These are phyloP conservation scores for Akanthomyces lecanii DNA, from an alignment of 2,329 filamentous ascomycete species.

Conservation along the genomic window DNA sequence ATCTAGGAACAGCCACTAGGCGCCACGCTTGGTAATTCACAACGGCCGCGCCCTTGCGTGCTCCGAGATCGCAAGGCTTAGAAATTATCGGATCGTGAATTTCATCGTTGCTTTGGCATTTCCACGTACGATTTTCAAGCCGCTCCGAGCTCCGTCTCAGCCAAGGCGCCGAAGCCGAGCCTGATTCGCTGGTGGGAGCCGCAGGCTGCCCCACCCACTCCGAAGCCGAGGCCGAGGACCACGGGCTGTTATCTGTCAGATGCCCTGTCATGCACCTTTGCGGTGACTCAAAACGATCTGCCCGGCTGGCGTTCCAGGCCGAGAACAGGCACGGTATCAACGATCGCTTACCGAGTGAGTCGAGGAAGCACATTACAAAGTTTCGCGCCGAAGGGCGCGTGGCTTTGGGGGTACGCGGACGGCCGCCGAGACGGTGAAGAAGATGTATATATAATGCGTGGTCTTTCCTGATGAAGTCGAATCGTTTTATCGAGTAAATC, in stretches of 20 bases:
- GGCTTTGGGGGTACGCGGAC: neutral
- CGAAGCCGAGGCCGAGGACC: constrained; percentile 12
- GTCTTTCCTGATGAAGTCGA: neutral
- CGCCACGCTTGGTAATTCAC: constrained; percentile 8
- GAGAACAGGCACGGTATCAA: neutral
- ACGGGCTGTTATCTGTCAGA: neutral
- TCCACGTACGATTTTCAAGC: neutral
- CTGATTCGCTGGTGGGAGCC: neutral
- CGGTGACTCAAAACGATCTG: constrained; percentile 1
- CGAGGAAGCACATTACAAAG: neutral
- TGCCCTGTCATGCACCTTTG: too few species aligned
- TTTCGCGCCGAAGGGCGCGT: constrained; percentile 1
- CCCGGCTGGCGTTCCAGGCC: neutral
- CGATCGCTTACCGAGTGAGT: constrained; percentile 11
- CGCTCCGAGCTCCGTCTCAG: constrained; percentile 4
- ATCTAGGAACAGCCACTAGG: neutral
- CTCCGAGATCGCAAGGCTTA: constrained; percentile 9
- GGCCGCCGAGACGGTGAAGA: neutral
- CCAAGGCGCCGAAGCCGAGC: constrained; percentile 1
- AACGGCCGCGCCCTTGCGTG: neutral
- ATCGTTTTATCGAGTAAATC: neutral
- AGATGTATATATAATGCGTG: neutral
- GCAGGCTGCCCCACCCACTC: neutral
- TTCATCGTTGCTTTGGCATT: neutral
- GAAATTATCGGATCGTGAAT: constrained; percentile 3